Conservation (phyloP, 768 basidiomycete species). For the Postia placenta region DNA sequence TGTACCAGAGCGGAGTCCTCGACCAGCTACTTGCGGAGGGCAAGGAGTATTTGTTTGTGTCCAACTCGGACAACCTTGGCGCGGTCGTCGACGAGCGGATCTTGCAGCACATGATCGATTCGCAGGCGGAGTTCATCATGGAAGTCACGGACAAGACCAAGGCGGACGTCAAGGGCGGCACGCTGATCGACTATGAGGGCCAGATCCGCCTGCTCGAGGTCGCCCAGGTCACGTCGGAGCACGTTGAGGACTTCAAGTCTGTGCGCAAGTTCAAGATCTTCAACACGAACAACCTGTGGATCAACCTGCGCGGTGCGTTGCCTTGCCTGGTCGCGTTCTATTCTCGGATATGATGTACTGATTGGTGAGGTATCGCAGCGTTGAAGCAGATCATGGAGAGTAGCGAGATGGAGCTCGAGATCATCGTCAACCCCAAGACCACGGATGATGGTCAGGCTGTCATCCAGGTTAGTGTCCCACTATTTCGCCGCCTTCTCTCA, state of each 20-base stretch:
- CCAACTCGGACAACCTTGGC: conserved; percentile 73
- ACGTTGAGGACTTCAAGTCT: conserved; percentile 72
- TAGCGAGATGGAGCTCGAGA: conserved; percentile 67
- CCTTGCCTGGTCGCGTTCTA: neutral
- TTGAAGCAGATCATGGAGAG: conserved; percentile 71
- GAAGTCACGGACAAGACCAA: conserved; percentile 82
- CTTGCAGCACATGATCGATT: conserved; percentile 58
- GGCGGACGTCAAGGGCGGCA: conserved; percentile 73
- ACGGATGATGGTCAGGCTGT: conserved; percentile 67
- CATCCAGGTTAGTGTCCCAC: conserved; percentile 40
- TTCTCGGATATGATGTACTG: neutral
- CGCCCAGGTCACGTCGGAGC: conserved; percentile 68
- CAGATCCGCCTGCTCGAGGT: conserved; percentile 66
- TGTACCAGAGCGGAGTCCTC: conserved; percentile 66
- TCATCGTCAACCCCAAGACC: conserved; percentile 71
- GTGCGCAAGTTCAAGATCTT: conserved; percentile 78
- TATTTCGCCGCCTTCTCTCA: neutral
- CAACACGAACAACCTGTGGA: conserved; percentile 68
- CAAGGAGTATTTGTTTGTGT: conserved; percentile 75
- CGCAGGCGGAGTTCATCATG: conserved; percentile 63
- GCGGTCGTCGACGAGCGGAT: conserved; percentile 69
- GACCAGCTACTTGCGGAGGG: conserved; percentile 65
- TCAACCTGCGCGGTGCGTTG: conserved; percentile 39
- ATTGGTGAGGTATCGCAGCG: conserved; percentile 30
- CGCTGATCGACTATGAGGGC: conserved; percentile 66